Conservation (phyloP, 805 yeast species). For the Komagataella ulmi region DNA sequence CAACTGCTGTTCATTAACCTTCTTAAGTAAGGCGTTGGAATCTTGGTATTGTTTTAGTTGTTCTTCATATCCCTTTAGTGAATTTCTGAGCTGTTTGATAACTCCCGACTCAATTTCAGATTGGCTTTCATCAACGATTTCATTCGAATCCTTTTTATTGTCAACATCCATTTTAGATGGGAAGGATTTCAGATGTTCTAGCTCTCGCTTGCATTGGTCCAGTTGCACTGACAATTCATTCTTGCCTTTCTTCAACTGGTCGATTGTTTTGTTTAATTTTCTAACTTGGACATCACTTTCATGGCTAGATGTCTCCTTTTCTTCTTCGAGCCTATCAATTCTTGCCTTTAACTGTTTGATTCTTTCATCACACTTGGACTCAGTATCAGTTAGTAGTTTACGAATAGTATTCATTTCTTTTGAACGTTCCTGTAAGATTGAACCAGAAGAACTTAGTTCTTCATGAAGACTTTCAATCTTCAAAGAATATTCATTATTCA, state of each 20-base stretch:
- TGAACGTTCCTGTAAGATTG: conserved; percentile 64
- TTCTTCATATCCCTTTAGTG: conserved; percentile 35
- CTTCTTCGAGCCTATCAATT: conserved; percentile 39
- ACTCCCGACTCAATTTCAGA: conserved; percentile 8
- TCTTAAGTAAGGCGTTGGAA: conserved; percentile 38
- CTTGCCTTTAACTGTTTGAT: conserved; percentile 43
- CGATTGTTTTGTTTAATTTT: conserved; percentile 13
- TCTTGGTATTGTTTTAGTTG: conserved; percentile 44
- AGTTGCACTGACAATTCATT: conserved; percentile 8
- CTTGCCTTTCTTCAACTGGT: conserved; percentile 2
- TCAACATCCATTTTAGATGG: neutral
- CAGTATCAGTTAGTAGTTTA: conserved; percentile 53
- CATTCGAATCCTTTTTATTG: neutral
- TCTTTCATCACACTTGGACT: conserved; percentile 38
- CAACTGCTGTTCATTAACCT: conserved; percentile 51
- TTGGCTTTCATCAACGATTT: neutral
- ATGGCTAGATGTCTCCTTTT: conserved; percentile 44
- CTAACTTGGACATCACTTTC: conserved; percentile 35
- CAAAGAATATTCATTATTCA: conserved; percentile 48
- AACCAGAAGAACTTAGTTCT: conserved; percentile 65
- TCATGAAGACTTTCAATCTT: conserved; percentile 62
- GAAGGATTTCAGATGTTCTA: neutral
- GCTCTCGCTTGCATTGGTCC: conserved; percentile 11
- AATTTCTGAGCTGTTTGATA: conserved; percentile 31
- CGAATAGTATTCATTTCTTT: conserved; percentile 68